Evolutionary conservation across 805 yeast species (phyloP), one percentile per base, ranked within the genome.

Genomic region (Nakazawaea wyomingensis): DNA sequence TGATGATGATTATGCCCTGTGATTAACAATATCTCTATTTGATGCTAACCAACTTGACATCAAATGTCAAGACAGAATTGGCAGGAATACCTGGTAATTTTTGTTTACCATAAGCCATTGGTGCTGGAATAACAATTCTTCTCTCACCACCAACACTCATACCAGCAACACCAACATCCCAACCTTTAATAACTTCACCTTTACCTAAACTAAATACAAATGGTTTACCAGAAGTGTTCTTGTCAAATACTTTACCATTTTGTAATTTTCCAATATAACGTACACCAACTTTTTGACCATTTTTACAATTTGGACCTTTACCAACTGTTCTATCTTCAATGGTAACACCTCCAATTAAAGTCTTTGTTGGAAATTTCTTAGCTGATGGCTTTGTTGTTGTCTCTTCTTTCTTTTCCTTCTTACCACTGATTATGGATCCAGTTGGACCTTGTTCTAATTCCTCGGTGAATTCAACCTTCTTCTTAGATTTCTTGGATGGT

Each of bases 131-230:
- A 48, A 88, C 78, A 54, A 93, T 88, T 73, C 98, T 82, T 78
- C 99, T 90, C 77, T 93, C 99, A 62, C 98, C 98, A 60, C 96
- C 96, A 61, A 87, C 95, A 45, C 95, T 81, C 97, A 93, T 90
- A 64, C 98, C 98, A 47, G 91, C 89, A 57, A 93, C 93, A 76
- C 99, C 99, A 59, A 91, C 77, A 64, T 93, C 99, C 87, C 96
- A 93, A 52, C 98, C 99, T 68, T 87, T 87, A 74, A 93, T 93
- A 55, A 95, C 97, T 71, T 93, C 99, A 62, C 98, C 99, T 65
- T 84, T 85, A 59, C 99, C 99, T 56, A 93, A 77, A 50, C 78
- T 79, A 69, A 93, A 93, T 51, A 69, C 68, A 67, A 93, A 93
- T 60, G 99, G 99, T 74, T 88, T 91, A 59, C 99, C 99, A 52